Percentiles rank a stretch among this genome's conserved stretches.
These are phyloP conservation scores for Chimonanthus salicifolius DNA, from an alignment of 164 flowering plant species.

Conservation along the genomic window DNA sequence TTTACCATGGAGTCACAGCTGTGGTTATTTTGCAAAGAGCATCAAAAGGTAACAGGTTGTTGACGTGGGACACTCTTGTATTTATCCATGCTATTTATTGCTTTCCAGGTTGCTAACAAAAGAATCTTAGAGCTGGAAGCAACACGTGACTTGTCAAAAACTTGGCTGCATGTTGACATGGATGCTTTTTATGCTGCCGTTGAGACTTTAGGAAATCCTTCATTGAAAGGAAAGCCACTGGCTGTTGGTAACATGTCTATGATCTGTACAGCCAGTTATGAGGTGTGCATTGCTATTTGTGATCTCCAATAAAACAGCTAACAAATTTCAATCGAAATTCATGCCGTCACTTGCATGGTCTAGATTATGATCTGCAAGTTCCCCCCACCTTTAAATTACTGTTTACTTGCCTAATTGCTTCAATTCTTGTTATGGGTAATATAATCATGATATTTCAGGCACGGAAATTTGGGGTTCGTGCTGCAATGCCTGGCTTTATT, in stretches of 20 bases:
- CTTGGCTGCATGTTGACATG: slow-evolving; percentile 97
- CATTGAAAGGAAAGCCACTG: slow-evolving; percentile 81
- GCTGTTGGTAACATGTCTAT: slow-evolving; percentile 98
- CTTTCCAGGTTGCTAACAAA: slow-evolving; percentile 69
- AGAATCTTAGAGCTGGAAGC: slow-evolving; percentile 75
- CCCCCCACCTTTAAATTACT: neutral
- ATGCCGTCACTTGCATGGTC: neutral
- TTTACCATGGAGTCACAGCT: neutral
- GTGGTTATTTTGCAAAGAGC: neutral
- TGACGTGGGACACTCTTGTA: neutral
- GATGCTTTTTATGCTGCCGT: slow-evolving; percentile 99
- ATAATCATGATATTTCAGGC: slow-evolving; percentile 42
- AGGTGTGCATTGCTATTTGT: slow-evolving; percentile 47
- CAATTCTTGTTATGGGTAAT: neutral
- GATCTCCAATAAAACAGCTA: slow-evolving; percentile 5
- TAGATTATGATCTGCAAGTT: neutral
- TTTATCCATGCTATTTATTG: neutral
- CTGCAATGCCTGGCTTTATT: slow-evolving; percentile 99
- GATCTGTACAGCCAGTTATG: slow-evolving; percentile 97
- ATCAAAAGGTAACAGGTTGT: neutral
- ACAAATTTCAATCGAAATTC: neutral
- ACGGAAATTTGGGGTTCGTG: slow-evolving; percentile 89
- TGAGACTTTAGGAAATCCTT: slow-evolving; percentile 75
- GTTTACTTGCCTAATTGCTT: neutral
- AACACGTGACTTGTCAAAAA: slow-evolving; percentile 64